A percentile compares a stretch with the other conserved stretches of the same genome.
phyloP scores from a whole-genome alignment of 177 flowering plant genomes.

The Vitis hybrid region DNA sequence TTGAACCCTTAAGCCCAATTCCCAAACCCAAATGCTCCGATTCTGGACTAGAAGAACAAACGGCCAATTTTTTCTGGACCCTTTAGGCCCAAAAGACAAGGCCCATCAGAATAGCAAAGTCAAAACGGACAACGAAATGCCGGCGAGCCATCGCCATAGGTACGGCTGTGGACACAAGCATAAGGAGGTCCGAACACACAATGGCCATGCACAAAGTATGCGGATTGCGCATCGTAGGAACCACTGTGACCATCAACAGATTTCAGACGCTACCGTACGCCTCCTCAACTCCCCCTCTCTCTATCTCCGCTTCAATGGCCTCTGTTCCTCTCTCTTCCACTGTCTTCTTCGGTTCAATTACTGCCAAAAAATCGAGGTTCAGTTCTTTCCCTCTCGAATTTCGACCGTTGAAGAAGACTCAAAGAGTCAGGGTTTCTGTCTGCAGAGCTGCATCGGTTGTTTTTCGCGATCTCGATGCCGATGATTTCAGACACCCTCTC shows the following conservation, averaged over 20 bases:
- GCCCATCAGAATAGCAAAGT: too few species aligned
- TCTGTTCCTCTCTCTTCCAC: constrained; percentile 18
- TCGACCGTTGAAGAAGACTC: constrained; percentile 12
- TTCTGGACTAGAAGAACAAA: background rate
- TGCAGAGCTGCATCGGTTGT: constrained; percentile 53
- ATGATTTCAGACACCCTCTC: constrained; percentile 94
- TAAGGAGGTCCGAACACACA: background rate
- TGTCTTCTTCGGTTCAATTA: constrained; percentile 7
- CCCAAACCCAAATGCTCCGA: background rate
- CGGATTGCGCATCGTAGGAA: background rate
- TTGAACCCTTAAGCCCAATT: too few species aligned
- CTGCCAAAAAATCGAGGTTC: background rate
- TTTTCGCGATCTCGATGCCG: constrained; percentile 82
- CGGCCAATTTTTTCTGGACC: background rate
- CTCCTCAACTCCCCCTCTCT: background rate
- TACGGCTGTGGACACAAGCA: constrained; percentile 20
- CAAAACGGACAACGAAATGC: constrained; percentile 32
- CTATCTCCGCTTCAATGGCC: constrained; percentile 23
- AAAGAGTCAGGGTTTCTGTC: constrained; percentile 21
- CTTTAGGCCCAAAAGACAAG: background rate
- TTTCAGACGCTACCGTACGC: background rate
- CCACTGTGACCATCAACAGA: background rate
- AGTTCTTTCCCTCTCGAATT: constrained; percentile 5
- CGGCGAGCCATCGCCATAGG: constrained; percentile 23
- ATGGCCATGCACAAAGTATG: background rate